Percentiles rank a stretch among this genome's conserved stretches.
Conservation (phyloP, 73 alveolate species). For the Urostyla sp. region DNA sequence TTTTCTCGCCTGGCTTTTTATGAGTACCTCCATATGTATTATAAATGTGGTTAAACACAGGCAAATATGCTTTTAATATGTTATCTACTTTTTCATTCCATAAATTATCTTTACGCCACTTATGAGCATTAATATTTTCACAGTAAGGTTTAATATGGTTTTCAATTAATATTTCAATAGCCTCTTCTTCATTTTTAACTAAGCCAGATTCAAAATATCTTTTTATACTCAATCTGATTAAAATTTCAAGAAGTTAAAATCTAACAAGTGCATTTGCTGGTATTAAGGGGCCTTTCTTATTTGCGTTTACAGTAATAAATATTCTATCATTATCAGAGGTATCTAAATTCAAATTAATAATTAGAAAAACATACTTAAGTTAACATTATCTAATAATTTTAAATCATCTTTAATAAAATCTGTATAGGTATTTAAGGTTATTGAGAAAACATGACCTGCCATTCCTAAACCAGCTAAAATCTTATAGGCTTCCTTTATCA, state of each 20-base stretch:
- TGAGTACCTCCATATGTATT: slow-evolving; percentile 78
- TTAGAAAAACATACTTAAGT: no score
- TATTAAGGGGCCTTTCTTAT: slow-evolving; percentile 55
- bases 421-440: slow-evolving; percentile 9
- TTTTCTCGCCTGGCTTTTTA: slow-evolving; percentile 61
- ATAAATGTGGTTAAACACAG: slow-evolving; percentile 79
- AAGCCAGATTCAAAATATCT: slow-evolving; percentile 50
- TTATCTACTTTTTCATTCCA: slow-evolving; percentile 90
- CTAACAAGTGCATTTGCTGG: slow-evolving; percentile 76
- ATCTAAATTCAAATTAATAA: no score
- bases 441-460: slow-evolving; percentile 23
- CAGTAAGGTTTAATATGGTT: slow-evolving; percentile 21
- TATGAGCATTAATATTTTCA: neutral
- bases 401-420: slow-evolving; percentile 42
- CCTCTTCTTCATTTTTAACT: slow-evolving; percentile 22
- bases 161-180: slow-evolving; percentile 23
- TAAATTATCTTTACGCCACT: slow-evolving; percentile 79
- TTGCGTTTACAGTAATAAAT: slow-evolving; percentile 59
- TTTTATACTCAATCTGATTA: slow-evolving; percentile 64
- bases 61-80: slow-evolving; percentile 75
- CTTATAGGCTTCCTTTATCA: slow-evolving; percentile 53
- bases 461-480: slow-evolving; percentile 44
- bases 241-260: slow-evolving; percentile 64
- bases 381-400: slow-evolving; percentile 16
- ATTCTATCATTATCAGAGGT: slow-evolving; percentile 55